Conservation (phyloP, 2,329 filamentous ascomycete genomes). For the Zasmidium cellare region DNA sequence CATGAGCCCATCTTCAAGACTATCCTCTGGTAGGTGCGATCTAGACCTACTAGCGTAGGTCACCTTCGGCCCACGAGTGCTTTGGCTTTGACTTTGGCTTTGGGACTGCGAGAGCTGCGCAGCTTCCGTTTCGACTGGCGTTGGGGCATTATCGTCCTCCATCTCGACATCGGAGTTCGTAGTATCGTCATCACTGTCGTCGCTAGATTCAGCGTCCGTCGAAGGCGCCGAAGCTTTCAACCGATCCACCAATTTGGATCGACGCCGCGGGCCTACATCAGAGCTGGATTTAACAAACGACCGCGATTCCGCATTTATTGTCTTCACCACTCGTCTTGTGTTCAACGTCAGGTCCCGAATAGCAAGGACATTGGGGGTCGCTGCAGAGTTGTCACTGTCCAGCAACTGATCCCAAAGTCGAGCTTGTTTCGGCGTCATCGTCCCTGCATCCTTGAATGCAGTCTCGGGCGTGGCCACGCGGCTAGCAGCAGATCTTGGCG, state of each 20-base stretch:
- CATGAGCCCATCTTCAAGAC: conserved; percentile 39
- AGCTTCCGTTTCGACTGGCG: background rate
- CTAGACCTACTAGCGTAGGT: conserved; percentile 60
- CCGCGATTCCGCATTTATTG: conserved; percentile 3
- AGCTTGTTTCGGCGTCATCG: conserved; percentile 33
- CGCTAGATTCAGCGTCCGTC: conserved; percentile 23
- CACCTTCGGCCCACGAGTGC: conserved; percentile 42
- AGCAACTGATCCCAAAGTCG: conserved; percentile 34
- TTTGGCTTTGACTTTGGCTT: conserved; percentile 17
- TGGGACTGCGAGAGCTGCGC: background rate
- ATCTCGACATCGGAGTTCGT: conserved; percentile 21
- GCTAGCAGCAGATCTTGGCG: conserved; percentile 12
- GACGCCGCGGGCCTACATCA: conserved; percentile 24
- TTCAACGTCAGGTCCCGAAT: conserved; percentile 26
- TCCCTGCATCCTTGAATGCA: conserved; percentile 11
- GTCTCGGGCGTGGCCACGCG: conserved; percentile 15
- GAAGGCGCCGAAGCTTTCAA: conserved; percentile 32
- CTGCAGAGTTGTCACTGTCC: conserved; percentile 16
- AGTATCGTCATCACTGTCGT: conserved; percentile 15
- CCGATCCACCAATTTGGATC: conserved; percentile 34
- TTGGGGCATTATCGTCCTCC: conserved; percentile 9
- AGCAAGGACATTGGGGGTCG: conserved; percentile 26
- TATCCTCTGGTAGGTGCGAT: conserved; percentile 59
- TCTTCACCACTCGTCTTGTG: conserved; percentile 9
- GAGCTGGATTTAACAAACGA: conserved; percentile 25